These are phyloP conservation scores for Eimeria praecox DNA, from an alignment of 169 alveolate genomes.

Conservation along the genomic window DNA sequence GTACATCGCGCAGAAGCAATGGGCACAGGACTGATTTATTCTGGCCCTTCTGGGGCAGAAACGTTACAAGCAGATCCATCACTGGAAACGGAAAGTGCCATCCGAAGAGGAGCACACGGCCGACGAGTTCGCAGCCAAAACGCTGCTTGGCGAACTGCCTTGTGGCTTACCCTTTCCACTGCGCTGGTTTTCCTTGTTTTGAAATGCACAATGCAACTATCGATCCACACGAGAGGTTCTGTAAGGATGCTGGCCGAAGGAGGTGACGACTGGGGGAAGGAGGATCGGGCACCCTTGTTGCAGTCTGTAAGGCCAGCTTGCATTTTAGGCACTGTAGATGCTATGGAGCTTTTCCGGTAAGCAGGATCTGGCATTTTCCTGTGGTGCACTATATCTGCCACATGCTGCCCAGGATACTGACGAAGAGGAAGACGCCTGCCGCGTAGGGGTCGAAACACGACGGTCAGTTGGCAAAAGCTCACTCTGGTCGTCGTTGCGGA, in stretches of 20 bases:
- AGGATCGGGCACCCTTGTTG: not conserved
- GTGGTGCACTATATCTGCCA: not conserved
- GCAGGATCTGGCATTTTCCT: not conserved
- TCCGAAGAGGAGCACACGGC: not conserved
- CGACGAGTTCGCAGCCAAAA: not conserved
- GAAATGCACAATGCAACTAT: not conserved
- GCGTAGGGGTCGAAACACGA: not conserved
- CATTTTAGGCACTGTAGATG: not conserved
- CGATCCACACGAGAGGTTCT: too few relatives aligned
- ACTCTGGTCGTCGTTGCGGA: not conserved
- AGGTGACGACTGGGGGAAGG: not conserved
- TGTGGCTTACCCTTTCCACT: not conserved
- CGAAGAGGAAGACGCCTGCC: not conserved
- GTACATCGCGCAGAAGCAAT: not conserved
- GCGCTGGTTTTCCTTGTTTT: not conserved
- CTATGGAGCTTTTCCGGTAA: not conserved
- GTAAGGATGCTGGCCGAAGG: constrained; percentile 4
- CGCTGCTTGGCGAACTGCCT: not conserved
- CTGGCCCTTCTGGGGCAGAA: not conserved
- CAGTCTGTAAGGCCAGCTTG: not conserved
- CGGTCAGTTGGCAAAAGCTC: not conserved
- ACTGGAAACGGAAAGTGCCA: not conserved
- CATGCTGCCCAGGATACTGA: not conserved
- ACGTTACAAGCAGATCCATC: not conserved
- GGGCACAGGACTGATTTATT: not conserved